Base-by-base conservation (phyloP, 768 basidiomycete genomes). In the Rhizopogon vesiculosus region DNA sequence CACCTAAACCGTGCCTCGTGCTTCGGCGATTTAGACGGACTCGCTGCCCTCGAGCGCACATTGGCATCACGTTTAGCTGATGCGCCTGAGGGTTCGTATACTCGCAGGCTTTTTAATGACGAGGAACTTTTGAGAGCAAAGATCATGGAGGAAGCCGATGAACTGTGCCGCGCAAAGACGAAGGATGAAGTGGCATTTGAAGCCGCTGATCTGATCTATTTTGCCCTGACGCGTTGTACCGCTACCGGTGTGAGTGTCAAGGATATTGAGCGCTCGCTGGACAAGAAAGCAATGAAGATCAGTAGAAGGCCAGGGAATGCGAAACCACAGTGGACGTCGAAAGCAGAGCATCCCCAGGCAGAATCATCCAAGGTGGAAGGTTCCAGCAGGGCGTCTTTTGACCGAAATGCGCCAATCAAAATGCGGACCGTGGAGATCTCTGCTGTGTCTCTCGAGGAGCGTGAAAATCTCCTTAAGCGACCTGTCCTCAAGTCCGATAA, bases 91-190 rank as follows among this genome's bases (percentile, higher is more conserved):
- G 94, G 93, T 5, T 94, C 91, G 1, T 99, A 99, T 71, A 98
- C 97, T 16, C 84, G 80, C 50, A 77, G 92, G 52, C 74, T 99
- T 28, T 97, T 98, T 72, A 77, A 80, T 42, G 91, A 98, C 66
- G 74, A 86, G 5, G 80, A 78, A 45, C 78, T 99, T n/a, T 76
- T 98, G 44, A 82, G 78, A 45, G 87, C 93, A 51, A 99, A 99
- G 77, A 93, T 99, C 60, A 92, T 90, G 86, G 97, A 99, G 71
- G 97, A 99, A 69, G 97, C 97, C 0, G 91, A 96, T 63, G 97
- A 99, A 70, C 80, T 99, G n/a, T 96, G 93, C 67, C 78, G 78
- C 16, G 92, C 92, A 22, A 76, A 83, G 61, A 82, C 83, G 1
- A 82, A 82, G 65, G 85, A 89, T 46, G 91, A 98, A 31, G 76